Base-by-base conservation (phyloP, 108 stramenopile species). In the Skeletonema tropicum region DNA sequence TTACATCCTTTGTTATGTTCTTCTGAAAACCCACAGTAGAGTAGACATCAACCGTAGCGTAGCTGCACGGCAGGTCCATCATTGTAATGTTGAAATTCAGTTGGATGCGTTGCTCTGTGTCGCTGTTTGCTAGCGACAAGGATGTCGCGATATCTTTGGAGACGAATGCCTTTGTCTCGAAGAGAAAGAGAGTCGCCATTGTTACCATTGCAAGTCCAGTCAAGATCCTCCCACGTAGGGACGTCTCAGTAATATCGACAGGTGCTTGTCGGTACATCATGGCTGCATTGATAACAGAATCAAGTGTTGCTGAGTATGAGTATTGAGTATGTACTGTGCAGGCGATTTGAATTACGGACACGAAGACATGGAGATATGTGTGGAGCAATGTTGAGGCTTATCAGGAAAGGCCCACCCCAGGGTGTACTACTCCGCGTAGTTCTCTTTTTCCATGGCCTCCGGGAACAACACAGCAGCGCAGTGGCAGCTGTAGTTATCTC, bases 71-170 rank as follows among this genome's bases (percentile, higher is more conserved):
- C 32, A 97, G 52, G 71, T 93, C 92, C 84, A 90, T 79, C 92
- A 93, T 91, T 45, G 96, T 94, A 23, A 97, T 90, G 65, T 97
- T 94, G 83, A 97, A 97, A 74, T 95, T 97, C 17, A 97, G 60
- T 52, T 88, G 88, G 39, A 97, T 70, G 12, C 66, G 64, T 11
- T 61, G 26, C 48, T 90, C 91, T 6, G 74, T 67, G 49, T 89
- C 49, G 13, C 29, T 70, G 26, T 74, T 65, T 23, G 58, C 65
- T 57, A 80, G 52, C 23, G 52, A 23, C 23, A 55, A 23, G 41
- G 55, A 62, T 36, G 79, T 65, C 25, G 57, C 58, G 45, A 80
- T 49, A 26, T 59, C 73, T n/a, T 42, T 80, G 88, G 93, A 70
- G 94, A 76, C n/a, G 77, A 88, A 98, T 9, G 89, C 87, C 25